phyloP scores from a whole-genome alignment of 179 eudicot species.

The Spergularia azorica region DNA sequence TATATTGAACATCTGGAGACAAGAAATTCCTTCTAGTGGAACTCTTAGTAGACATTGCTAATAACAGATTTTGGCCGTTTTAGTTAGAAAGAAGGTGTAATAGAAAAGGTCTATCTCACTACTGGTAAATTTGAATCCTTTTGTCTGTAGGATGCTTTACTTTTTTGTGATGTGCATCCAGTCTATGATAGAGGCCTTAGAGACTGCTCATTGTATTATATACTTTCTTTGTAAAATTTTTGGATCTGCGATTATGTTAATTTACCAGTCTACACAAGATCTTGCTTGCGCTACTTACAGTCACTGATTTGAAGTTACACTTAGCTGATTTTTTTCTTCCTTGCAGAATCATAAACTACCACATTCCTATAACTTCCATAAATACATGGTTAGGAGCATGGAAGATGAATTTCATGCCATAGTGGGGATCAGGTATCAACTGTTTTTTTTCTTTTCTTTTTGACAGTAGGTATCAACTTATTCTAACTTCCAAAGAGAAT shows the following conservation, averaged over 20 bases:
- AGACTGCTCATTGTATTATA: too few relatives aligned
- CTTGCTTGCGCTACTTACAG: neutral
- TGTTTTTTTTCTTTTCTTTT: too few relatives aligned
- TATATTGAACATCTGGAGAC: neutral
- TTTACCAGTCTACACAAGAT: too few relatives aligned
- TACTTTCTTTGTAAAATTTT: too few relatives aligned
- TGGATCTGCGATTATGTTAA: too few relatives aligned
- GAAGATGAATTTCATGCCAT: slow-evolving; percentile 59
- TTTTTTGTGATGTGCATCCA: too few relatives aligned
- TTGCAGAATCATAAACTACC: slow-evolving; percentile 50
- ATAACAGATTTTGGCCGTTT: neutral
- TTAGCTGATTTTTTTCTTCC: neutral
- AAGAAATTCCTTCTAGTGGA: neutral
- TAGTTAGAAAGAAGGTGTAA: too few relatives aligned
- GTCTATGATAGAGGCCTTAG: too few relatives aligned
- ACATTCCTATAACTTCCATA: slow-evolving; percentile 49
- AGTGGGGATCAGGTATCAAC: slow-evolving; percentile 49
- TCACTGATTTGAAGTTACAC: slow-evolving; percentile 1
- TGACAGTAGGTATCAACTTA: neutral
- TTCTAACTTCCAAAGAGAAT: neutral
- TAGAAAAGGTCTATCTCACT: too few relatives aligned
- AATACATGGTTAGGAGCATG: slow-evolving; percentile 60
- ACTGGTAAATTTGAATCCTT: too few relatives aligned
- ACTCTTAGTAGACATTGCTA: neutral
- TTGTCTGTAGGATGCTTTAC: too few relatives aligned